phyloP scores from a whole-genome alignment of 108 stramenopile species.

The Bacterosira constricta region DNA sequence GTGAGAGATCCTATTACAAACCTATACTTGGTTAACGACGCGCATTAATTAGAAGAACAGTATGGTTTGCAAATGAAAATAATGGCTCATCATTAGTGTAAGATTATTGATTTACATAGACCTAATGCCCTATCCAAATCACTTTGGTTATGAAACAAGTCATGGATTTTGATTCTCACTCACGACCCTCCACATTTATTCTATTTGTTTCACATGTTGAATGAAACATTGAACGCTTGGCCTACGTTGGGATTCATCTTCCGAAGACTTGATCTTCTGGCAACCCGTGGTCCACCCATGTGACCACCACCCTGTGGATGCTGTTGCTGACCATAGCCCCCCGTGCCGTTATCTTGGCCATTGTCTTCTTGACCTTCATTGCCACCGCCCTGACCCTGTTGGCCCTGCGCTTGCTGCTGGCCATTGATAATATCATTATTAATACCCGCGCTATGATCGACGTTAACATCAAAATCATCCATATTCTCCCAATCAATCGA shows the following conservation, averaged over 20 bases:
- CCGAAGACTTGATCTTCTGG: background rate
- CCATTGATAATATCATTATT: conserved; percentile 63
- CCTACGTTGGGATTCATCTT: background rate
- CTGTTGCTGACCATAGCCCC: background rate
- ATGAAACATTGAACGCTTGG: background rate
- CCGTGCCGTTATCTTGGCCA: background rate
- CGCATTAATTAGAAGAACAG: too few species aligned
- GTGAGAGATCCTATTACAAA: too few species aligned
- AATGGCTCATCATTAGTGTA: too few species aligned
- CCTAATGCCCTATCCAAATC: too few species aligned
- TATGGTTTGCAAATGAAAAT: too few species aligned
- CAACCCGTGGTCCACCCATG: background rate
- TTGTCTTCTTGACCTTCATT: background rate
- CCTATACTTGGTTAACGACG: too few species aligned
- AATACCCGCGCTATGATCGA: conserved; percentile 88
- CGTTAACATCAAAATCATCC: conserved; percentile 90
- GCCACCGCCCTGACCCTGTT: background rate
- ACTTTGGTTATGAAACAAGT: too few species aligned
- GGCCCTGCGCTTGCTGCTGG: conserved; percentile 10
- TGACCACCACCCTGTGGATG: background rate
- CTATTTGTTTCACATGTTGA: background rate
- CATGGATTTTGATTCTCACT: too few species aligned
- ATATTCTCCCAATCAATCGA: conserved; percentile 92
- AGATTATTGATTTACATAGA: too few species aligned
- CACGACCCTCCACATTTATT: too few species aligned